Conservation (phyloP, 2,329 filamentous ascomycete genomes). For the Fusarium domesticum region DNA sequence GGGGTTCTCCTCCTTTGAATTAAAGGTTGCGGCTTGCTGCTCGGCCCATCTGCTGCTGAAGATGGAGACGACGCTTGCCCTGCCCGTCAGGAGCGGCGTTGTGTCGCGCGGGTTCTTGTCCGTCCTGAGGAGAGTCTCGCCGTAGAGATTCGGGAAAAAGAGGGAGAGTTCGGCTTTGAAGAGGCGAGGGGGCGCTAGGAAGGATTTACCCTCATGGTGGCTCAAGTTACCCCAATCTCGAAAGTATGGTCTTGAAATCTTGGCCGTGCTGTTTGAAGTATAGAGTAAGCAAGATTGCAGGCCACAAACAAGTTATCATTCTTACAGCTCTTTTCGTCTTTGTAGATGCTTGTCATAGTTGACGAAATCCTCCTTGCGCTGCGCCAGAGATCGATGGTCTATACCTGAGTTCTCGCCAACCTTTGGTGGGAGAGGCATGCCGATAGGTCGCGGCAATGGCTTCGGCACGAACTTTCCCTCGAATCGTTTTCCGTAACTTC, state of each 20-base stretch:
- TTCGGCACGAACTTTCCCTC: conserved; percentile 55
- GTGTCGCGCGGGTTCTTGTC: conserved; percentile 59
- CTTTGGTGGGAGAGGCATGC: conserved; percentile 69
- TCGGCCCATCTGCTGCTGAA: conserved; percentile 87
- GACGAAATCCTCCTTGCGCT: conserved; percentile 76
- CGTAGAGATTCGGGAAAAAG: conserved; percentile 90
- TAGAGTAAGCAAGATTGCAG: too few species aligned
- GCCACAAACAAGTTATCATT: too few species aligned
- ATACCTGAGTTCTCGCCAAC: conserved; percentile 79
- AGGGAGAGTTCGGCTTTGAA: conserved; percentile 80
- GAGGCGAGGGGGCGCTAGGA: conserved; percentile 76
- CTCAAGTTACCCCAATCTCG: conserved; percentile 88
- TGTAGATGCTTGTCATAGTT: conserved; percentile 81
- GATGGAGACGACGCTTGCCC: conserved; percentile 73
- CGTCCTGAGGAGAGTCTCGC: conserved; percentile 66
- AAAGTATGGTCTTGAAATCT: conserved; percentile 87
- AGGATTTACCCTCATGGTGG: conserved; percentile 86
- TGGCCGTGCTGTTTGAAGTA: conserved; percentile 56
- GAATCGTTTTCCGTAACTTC: conserved; percentile 55
- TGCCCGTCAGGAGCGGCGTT: conserved; percentile 69
- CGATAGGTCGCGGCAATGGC: conserved; percentile 71
- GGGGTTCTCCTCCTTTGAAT: conserved; percentile 62
- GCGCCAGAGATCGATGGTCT: conserved; percentile 61
- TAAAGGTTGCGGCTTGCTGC: conserved; percentile 72
- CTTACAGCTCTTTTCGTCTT: conserved; percentile 71